phyloP scores from a whole-genome alignment of 2,329 filamentous ascomycete species.

The Aphanocladium album region DNA sequence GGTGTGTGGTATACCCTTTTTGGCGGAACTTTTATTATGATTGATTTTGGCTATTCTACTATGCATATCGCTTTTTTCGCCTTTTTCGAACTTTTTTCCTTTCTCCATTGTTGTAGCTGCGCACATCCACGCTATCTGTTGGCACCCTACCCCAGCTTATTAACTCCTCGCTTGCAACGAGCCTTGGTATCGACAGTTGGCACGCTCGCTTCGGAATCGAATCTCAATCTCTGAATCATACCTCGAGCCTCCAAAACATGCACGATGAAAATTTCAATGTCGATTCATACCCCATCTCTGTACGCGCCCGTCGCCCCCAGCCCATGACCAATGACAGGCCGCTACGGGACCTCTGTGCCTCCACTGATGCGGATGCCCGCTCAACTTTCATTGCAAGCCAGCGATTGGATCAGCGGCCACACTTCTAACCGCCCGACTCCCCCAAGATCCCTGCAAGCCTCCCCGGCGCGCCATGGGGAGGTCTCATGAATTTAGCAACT shows the following conservation, averaged over 20 bases:
- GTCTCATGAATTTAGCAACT: not conserved
- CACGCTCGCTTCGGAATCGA: not conserved
- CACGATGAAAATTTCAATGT: not conserved
- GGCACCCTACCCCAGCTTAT: too few relatives aligned
- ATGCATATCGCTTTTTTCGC: too few relatives aligned
- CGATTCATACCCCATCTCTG: not conserved
- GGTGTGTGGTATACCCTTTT: too few relatives aligned
- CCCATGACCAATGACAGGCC: not conserved
- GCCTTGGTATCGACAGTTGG: not conserved
- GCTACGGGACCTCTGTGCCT: not conserved
- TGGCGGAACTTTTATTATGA: too few relatives aligned
- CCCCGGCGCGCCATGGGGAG: not conserved
- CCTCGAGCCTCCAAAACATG: too few relatives aligned
- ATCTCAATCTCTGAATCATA: too few relatives aligned
- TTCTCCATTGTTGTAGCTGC: too few relatives aligned
- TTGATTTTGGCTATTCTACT: too few relatives aligned
- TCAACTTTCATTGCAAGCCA: not conserved
- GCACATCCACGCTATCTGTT: too few relatives aligned
- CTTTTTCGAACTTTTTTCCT: too few relatives aligned
- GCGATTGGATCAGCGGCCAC: slow-evolving; percentile 9
- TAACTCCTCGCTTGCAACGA: too few relatives aligned
- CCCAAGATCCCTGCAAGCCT: not conserved
- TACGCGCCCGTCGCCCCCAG: not conserved
- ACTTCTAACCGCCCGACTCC: slow-evolving; percentile 7
- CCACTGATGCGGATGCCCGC: not conserved